Conservation (phyloP, 768 basidiomycete genomes). For the Pulveroboletus frians region DNA sequence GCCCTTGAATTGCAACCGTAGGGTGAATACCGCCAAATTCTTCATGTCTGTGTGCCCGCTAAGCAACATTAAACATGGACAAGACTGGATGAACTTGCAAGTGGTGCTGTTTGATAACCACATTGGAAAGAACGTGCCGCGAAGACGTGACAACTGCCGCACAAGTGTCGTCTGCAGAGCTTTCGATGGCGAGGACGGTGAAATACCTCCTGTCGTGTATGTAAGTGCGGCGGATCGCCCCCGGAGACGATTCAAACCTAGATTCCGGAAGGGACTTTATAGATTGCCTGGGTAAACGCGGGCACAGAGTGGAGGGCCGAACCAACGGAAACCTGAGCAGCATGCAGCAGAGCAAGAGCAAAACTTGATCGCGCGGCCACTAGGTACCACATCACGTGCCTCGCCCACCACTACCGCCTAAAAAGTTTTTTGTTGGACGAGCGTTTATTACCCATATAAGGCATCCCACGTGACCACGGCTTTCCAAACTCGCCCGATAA, state of each 20-base stretch:
- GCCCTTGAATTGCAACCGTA: constrained; percentile 66
- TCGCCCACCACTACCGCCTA: too few relatives aligned
- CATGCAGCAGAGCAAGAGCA: not conserved
- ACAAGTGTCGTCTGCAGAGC: constrained; percentile 92
- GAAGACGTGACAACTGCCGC: constrained; percentile 77
- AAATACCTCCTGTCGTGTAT: constrained; percentile 30
- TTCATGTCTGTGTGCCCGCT: constrained; percentile 19
- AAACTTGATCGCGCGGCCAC: not conserved
- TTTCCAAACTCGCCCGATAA: too few relatives aligned
- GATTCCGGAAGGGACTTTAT: not conserved
- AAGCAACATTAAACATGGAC: not conserved
- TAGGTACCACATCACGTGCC: too few relatives aligned
- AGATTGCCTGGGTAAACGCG: not conserved
- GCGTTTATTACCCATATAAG: too few relatives aligned
- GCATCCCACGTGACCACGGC: too few relatives aligned
- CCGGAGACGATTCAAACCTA: not conserved
- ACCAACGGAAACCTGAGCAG: not conserved
- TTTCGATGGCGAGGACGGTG: constrained; percentile 70
- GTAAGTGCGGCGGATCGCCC: not conserved
- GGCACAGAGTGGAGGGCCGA: not conserved
- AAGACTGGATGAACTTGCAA: constrained; percentile 36
- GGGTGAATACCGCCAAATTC: constrained; percentile 69
- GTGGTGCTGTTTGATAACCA: constrained; percentile 78
- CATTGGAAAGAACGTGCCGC: constrained; percentile 70
- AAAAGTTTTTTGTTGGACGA: too few relatives aligned